phyloP scores from a whole-genome alignment of 2,329 filamentous ascomycete species.

The Kalmusia sp. region DNA sequence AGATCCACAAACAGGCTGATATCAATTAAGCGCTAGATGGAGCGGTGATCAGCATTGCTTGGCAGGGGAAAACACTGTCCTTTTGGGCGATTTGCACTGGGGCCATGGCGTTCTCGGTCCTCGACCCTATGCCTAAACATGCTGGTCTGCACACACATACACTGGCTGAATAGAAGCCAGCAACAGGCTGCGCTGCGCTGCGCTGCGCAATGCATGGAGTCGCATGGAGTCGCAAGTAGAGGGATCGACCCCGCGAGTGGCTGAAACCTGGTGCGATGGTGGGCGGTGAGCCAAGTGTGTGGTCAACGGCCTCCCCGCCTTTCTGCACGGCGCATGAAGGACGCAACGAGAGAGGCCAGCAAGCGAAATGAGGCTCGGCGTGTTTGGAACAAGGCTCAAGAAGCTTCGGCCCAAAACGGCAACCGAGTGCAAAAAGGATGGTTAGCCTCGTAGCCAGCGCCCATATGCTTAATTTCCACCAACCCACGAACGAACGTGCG shows the following conservation, averaged over 20 bases:
- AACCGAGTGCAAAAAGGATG: neutral
- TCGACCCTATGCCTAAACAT: neutral
- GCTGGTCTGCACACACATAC: neutral
- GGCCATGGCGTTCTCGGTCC: slow-evolving; percentile 3
- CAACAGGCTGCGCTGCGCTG: neutral
- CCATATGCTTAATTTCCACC: slow-evolving; percentile 30
- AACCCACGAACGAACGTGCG: slow-evolving; percentile 11
- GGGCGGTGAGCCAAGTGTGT: neutral
- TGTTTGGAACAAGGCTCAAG: slow-evolving; percentile 12
- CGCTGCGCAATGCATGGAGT: neutral
- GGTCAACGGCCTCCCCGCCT: slow-evolving; percentile 9
- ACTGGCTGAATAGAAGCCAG: neutral
- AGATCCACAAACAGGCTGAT: slow-evolving; percentile 20
- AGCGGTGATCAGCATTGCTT: slow-evolving; percentile 14
- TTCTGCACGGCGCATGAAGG: slow-evolving; percentile 6
- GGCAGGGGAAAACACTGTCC: slow-evolving; percentile 11
- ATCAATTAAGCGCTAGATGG: slow-evolving; percentile 17
- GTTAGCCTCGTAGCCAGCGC: slow-evolving; percentile 18
- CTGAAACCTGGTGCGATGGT: slow-evolving; percentile 6
- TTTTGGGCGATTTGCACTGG: slow-evolving; percentile 15
- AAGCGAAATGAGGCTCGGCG: slow-evolving; percentile 32
- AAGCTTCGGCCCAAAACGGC: slow-evolving; percentile 16
- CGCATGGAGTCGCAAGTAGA: neutral
- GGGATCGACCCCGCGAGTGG: neutral
- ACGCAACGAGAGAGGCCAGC: slow-evolving; percentile 11